Conservation (phyloP, 768 basidiomycete species). For the Pleurotus giganteus region DNA sequence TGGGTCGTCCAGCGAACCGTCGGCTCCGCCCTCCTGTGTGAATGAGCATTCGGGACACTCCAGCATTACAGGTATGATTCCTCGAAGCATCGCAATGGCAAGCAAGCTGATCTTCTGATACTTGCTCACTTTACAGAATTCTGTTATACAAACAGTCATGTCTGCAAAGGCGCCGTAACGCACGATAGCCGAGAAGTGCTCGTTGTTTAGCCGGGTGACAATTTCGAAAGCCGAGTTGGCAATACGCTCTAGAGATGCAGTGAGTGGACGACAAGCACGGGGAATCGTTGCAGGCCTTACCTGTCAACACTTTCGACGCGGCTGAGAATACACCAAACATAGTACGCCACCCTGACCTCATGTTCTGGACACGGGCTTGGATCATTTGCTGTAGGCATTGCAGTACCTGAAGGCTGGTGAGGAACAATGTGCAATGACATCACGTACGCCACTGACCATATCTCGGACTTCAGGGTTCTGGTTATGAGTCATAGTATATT, state of each 20-base stretch:
- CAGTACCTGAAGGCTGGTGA: constrained; percentile 58
- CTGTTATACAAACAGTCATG: constrained; percentile 94
- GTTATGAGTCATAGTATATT: constrained; percentile 97
- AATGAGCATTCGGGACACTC: constrained; percentile 66
- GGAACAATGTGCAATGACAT: neutral
- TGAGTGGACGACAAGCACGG: constrained; percentile 1
- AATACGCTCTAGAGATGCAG: constrained; percentile 67
- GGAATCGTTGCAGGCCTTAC: constrained; percentile 34
- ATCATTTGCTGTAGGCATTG: constrained; percentile 99
- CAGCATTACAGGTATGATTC: constrained; percentile 90
- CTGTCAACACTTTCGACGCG: constrained; percentile 88
- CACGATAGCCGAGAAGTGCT: constrained; percentile 90
- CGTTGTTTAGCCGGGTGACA: constrained; percentile 85
- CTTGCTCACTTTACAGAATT: constrained; percentile 99
- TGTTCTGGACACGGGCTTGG: constrained; percentile 89
- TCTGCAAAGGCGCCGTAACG: constrained; percentile 94
- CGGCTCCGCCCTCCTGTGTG: constrained; percentile 18
- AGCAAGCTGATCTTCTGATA: constrained; percentile 97
- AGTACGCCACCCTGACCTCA: constrained; percentile 98
- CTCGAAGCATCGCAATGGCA: constrained; percentile 95
- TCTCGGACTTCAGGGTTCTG: constrained; percentile 94
- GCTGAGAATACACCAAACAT: constrained; percentile 99
- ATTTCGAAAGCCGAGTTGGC: constrained; percentile 95
- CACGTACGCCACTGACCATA: constrained; percentile 56
- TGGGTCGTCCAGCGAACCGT: constrained; percentile 58